Evolutionary conservation across 306 rosid species (phyloP).

Genomic region (Nissolia schottii): DNA sequence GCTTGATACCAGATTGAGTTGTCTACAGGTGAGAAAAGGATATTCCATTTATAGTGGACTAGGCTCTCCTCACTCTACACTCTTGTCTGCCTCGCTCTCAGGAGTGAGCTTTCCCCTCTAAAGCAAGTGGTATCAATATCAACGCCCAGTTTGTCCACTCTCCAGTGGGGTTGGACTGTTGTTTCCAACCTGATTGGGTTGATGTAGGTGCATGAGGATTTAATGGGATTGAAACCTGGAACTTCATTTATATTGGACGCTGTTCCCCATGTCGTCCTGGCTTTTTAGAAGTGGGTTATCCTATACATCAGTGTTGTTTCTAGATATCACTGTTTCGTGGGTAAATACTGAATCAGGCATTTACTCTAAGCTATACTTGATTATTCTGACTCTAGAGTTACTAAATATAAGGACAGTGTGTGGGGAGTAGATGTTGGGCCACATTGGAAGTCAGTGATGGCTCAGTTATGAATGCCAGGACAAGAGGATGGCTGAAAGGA

Average conservation of each 20-base stretch:
- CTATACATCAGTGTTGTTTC: background rate
- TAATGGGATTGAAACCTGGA: background rate
- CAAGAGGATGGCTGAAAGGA: constrained; percentile 12
- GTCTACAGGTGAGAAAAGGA: background rate
- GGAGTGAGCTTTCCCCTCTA: background rate
- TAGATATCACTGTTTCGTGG: background rate
- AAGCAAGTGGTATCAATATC: background rate
- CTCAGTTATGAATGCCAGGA: background rate
- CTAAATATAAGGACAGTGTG: background rate
- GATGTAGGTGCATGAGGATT: background rate
- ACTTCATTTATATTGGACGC: background rate
- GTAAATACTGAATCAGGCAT: background rate
- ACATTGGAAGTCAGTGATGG: background rate
- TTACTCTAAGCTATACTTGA: constrained; percentile 2
- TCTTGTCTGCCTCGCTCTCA: background rate
- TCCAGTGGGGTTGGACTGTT: background rate
- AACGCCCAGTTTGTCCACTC: background rate
- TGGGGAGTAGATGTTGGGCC: background rate
- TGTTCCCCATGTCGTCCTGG: background rate
- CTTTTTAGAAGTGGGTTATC: background rate
- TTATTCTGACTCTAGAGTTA: background rate
- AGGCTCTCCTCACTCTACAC: background rate
- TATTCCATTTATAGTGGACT: background rate
- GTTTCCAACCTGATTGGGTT: background rate
- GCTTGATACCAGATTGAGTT: background rate